Evolutionary conservation across 257 asterid species (phyloP).

Genomic region (Solanum appendiculatum): DNA sequence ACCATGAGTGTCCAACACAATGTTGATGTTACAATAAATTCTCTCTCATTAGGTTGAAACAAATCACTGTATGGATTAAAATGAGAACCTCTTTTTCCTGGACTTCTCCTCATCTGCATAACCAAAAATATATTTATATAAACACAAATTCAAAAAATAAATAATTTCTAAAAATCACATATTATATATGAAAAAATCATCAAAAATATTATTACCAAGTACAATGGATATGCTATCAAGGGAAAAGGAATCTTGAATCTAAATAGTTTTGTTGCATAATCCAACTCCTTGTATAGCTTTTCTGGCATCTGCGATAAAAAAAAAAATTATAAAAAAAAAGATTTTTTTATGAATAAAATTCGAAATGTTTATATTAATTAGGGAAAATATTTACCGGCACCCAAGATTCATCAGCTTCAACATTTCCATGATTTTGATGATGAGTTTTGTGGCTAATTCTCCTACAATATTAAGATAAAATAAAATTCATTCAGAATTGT

Average conservation of each 20-base stretch:
- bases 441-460: slow-evolving; percentile 42
- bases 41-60: slow-evolving; percentile 57
- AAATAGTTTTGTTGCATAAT: slow-evolving; percentile 17
- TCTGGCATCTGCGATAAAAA: slow-evolving; percentile 20
- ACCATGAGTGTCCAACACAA: slow-evolving; percentile 66
- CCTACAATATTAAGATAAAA: slow-evolving; percentile 12
- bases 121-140: too few species aligned
- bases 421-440: slow-evolving; percentile 41
- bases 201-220: slow-evolving; percentile 16
- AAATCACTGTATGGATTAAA: slow-evolving; percentile 68
- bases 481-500: background rate
- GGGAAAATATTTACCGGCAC: slow-evolving; percentile 28
- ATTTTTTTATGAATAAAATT: background rate
- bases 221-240: slow-evolving; percentile 27
- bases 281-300: slow-evolving; percentile 19
- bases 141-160: background rate
- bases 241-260: slow-evolving; percentile 44
- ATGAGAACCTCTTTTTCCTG: slow-evolving; percentile 92
- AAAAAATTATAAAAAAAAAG: too few species aligned
- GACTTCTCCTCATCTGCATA: slow-evolving; percentile 64
- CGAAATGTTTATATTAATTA: background rate
- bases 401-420: slow-evolving; percentile 40
- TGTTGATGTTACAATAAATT: slow-evolving; percentile 47
- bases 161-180: background rate
- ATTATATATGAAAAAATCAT: too few species aligned